Evolutionary conservation across 2,329 filamentous ascomycete genomes (phyloP), one percentile per base, ranked within the genome.

Genomic region (Fusarium verticillioides): DNA sequence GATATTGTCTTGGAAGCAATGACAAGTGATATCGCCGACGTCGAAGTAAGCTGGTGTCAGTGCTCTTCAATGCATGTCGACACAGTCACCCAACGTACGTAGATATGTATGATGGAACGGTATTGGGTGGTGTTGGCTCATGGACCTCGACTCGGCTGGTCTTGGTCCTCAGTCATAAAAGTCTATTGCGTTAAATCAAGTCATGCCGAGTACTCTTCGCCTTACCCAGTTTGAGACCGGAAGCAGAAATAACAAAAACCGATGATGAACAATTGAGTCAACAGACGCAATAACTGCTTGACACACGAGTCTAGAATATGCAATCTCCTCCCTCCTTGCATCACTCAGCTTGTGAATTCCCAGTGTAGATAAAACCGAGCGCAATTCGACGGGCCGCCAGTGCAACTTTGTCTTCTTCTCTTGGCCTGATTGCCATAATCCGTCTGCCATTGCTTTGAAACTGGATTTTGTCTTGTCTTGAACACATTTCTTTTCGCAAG

Each of bases 111-210:
- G 49, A 68, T 30, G 52, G 49, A 52, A 61, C 49, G 36, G 44
- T 53, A 52, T 40, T 63, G 75, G 57, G 57, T 72, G 63, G 69
- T 76, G 74, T 66, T 77, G 75, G 75, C 67, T 76, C 69, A 60
- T 74, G 67, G 61, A 75, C 66, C 67, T 70, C 32, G 75, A 77
- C 75, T 74, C 75, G 69, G 54, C 39, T 77, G 75, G 75, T 70
- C 75, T 73, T 46, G 60, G 65, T 66, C 75, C 72, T 66, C 69
- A 74, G 69, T 77, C 72, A 75, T 76, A 65, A 54, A 75, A 75
- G 63, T 77, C 72, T 77, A 77, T 77, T 77, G 72, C 50, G 65
- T 75, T 64, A 46, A 63, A 69, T 56, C 54, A 53, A 59, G 50
- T 63, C 54, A 39, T 63, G 43, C 50, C 26, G 28, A 61, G 60